Evolutionary conservation across 345 rosid species (phyloP), one percentile per base, ranked within the genome.

Genomic region (Xanthoceras sorbifolium): DNA sequence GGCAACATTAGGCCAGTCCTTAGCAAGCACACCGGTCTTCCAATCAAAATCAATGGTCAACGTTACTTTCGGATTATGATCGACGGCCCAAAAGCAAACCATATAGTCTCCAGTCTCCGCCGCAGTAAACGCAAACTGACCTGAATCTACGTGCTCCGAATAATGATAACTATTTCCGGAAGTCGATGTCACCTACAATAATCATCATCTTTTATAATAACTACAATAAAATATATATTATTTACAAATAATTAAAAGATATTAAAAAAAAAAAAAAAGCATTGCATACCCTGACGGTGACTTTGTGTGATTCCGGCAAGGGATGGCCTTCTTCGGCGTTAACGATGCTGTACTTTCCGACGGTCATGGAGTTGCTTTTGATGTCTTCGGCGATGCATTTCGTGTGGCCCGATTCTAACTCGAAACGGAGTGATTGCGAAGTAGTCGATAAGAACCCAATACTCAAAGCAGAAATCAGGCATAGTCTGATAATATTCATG

Each of bases 371-470:
- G 75, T 87, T 88, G 91, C 84, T 87, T 75, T 88, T 89, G 77
- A 96, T 88, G 84, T 96, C 99, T 55, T 96, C 98, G 23, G 95
- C 75, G 80, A 96, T 91, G 82, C 99, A 96, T 73, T 91, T 96
- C 5, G 97, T 90, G 71, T 86, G 94, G 5, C 91, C 93, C 46
- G 99, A 92, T 65, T 80, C 85, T 62, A 96, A 18, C 57, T 96
- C 97, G 87, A 96, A 93, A 25, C 93, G 92, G 3, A 96, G 79
- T 0, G 97, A 89, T 32, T 83, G 76, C 15, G 92, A 81, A 5
- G 76, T 28, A 9, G 76, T 78, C 3, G 77, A 72, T 28, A 85
- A 15, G 7, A 85, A 6, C 77, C 76, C 86, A 0, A 89, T 0
- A 18, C 62, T 20, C 6, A 85, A 8, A 1, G 78, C 38, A 0